Evolutionary conservation across 257 asterid species (phyloP).

Genomic region (Nicotiana otophora): DNA sequence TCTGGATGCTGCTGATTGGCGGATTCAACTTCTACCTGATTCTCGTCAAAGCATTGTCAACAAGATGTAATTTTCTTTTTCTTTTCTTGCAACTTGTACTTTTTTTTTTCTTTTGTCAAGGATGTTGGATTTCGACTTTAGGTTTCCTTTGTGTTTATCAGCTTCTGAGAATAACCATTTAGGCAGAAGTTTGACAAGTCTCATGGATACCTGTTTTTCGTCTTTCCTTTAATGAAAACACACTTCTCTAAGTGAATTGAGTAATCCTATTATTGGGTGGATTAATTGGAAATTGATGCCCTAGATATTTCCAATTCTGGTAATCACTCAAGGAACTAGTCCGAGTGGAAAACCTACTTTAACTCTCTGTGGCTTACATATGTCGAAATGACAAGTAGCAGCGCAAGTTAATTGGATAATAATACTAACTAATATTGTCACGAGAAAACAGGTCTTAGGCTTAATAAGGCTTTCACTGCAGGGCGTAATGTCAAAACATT

Average conservation of each 20-base stretch:
- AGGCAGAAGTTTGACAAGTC: background rate
- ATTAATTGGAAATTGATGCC: background rate
- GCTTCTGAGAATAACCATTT: background rate
- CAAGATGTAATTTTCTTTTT: conserved; percentile 34
- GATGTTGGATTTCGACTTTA: background rate
- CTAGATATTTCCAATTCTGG: background rate
- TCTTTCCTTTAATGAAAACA: background rate
- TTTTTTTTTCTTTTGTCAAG: background rate
- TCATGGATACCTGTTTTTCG: too few relatives aligned
- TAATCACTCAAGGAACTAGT: background rate
- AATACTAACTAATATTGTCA: background rate
- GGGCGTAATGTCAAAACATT: background rate
- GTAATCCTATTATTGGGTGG: background rate
- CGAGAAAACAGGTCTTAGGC: background rate
- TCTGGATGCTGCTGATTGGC: conserved; percentile 41
- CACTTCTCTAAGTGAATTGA: too few relatives aligned
- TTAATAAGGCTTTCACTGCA: background rate
- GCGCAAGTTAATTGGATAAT: background rate
- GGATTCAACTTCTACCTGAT: conserved; percentile 51
- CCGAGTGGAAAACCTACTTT: background rate
- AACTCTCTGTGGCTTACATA: background rate
- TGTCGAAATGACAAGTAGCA: background rate
- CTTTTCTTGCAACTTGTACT: background rate
- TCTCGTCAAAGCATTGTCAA: conserved; percentile 66
- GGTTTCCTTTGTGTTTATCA: background rate